Evolutionary conservation across 352 stramenopile genomes (phyloP).

Genomic region (Globisporangium alternatum): DNA sequence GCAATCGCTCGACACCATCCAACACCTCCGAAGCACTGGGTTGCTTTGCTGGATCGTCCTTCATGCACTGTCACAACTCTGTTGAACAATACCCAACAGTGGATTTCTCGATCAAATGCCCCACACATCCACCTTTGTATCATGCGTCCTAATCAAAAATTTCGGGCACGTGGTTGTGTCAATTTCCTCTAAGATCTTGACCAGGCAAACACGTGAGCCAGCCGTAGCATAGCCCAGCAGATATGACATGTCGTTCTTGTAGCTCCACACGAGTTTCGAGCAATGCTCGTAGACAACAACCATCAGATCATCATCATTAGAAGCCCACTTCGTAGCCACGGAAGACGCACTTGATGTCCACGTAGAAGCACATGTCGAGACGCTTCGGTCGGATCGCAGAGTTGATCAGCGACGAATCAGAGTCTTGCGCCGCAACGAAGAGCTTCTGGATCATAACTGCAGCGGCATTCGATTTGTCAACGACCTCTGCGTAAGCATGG

Average conservation of each 20-base stretch:
- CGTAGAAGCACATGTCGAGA: not conserved
- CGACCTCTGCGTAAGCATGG: too few relatives aligned
- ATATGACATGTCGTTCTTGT: not conserved
- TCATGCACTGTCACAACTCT: not conserved
- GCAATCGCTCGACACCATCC: too few relatives aligned
- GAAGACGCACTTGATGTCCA: conserved; percentile 6
- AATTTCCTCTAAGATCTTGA: not conserved
- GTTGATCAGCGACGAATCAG: too few relatives aligned
- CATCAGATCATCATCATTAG: not conserved
- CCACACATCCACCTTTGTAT: not conserved
- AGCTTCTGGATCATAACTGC: too few relatives aligned
- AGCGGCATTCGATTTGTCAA: too few relatives aligned
- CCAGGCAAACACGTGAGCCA: not conserved
- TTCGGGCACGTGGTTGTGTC: not conserved
- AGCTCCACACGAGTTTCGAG: not conserved
- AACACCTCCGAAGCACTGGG: not conserved
- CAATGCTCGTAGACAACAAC: not conserved
- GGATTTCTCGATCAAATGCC: not conserved
- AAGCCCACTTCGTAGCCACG: not conserved
- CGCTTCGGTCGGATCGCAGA: not conserved
- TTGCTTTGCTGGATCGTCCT: not conserved
- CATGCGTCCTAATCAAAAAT: not conserved
- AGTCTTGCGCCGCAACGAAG: too few relatives aligned
- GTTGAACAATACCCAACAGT: not conserved
- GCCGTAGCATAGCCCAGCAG: conserved; percentile 1